Conservation (phyloP, 768 basidiomycete species). For the Boletus subparvulus region DNA sequence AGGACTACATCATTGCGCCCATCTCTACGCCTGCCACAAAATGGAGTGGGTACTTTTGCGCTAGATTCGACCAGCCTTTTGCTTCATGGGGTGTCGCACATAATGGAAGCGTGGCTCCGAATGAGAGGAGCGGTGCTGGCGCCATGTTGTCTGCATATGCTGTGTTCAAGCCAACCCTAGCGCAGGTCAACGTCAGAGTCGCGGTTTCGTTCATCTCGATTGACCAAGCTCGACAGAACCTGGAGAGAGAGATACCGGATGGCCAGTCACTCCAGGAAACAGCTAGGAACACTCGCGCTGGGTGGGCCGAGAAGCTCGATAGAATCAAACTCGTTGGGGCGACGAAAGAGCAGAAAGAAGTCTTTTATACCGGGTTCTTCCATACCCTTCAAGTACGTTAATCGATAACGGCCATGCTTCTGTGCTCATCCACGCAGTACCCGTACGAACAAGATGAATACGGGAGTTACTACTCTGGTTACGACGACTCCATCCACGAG, state of each 20-base stretch:
- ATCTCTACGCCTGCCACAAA: constrained; percentile 39
- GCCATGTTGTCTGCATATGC: constrained; percentile 52
- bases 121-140: constrained; percentile 38
- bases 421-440: constrained; percentile 45
- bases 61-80: constrained; percentile 52
- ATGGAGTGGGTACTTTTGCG: constrained; percentile 54
- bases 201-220: constrained; percentile 76
- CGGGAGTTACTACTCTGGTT: constrained; percentile 72
- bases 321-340: constrained; percentile 51
- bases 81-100: constrained; percentile 49
- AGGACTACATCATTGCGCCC: constrained; percentile 69
- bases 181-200: constrained; percentile 53
- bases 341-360: constrained; percentile 43
- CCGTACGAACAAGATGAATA: constrained; percentile 74
- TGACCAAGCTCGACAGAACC: constrained; percentile 57
- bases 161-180: constrained; percentile 35
- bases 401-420: background rate
- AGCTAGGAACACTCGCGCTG: constrained; percentile 43
- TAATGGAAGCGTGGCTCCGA: constrained; percentile 38
- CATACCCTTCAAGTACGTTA: constrained; percentile 56
- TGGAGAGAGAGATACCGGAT: constrained; percentile 50
- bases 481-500: constrained; percentile 62
- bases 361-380: constrained; percentile 63
- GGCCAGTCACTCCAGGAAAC: constrained; percentile 52
- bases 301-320: constrained; percentile 60